phyloP scores from a whole-genome alignment of 345 rosid species.

The Nephelium lappaceum region DNA sequence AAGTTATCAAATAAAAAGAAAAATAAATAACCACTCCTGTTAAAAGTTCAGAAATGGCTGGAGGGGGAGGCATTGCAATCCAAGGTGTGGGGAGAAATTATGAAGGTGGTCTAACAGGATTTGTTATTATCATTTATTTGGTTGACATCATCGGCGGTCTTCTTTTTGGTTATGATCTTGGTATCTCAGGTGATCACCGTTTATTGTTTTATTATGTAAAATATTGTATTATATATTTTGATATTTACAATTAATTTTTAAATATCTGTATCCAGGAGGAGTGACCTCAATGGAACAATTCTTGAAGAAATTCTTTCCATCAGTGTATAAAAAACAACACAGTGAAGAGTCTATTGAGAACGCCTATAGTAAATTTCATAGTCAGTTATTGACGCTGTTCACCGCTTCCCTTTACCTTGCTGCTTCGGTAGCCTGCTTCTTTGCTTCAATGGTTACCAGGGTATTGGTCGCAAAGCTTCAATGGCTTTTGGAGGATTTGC shows the following conservation, averaged over 20 bases:
- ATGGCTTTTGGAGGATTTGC: conserved; percentile 65
- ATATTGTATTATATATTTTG: background rate
- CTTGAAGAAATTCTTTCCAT: conserved; percentile 63
- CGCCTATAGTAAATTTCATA: conserved; percentile 74
- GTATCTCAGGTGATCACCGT: conserved; percentile 54
- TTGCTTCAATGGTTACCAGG: conserved; percentile 59
- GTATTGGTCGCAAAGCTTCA: conserved; percentile 65
- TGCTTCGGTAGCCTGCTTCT: conserved; percentile 64
- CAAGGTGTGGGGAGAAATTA: conserved; percentile 39
- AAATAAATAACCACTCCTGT: too few species aligned
- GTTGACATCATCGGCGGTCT: conserved; percentile 86
- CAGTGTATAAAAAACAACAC: conserved; percentile 41
- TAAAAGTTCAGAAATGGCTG: conserved; percentile 44
- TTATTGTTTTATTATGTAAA: background rate
- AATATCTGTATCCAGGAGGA: conserved; percentile 44
- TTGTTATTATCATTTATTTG: conserved; percentile 60
- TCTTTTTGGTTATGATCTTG: conserved; percentile 80
- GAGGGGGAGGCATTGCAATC: conserved; percentile 44
- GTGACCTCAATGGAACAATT: conserved; percentile 80
- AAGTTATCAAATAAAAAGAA: background rate
- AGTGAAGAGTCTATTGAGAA: conserved; percentile 32
- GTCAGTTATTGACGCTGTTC: conserved; percentile 62
- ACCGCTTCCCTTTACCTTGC: conserved; percentile 84
- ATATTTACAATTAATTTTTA: background rate
- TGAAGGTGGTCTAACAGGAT: conserved; percentile 57